Base-by-base conservation (phyloP, 495 filamentous ascomycete species). In the Aspergillus baeticus region DNA sequence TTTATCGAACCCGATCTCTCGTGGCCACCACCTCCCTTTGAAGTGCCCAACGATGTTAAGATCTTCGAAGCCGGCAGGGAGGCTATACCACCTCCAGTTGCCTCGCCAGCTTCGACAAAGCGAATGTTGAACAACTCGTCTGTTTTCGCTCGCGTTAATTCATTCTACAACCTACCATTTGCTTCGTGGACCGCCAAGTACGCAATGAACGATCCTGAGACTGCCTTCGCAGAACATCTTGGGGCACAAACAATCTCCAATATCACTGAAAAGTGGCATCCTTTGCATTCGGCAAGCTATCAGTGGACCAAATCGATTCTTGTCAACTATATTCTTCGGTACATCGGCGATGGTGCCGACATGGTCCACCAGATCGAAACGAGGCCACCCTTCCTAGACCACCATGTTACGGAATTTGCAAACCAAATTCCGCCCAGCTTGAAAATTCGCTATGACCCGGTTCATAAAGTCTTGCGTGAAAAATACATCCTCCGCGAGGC, bases 401-500 rank as follows among this genome's bases (percentile, higher is more conserved):
- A 82, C 53, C 63, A 72, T 6, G 60, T 83, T 11, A 74, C 77
- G 5, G 76, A 79, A 55, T 81, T 76, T 53, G 72, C 72, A n/a
- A 80, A 80, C 55, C 46, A 46, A 0, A 64, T 82, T 8, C 80
- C 80, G 5, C 77, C 77, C 0, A 77, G 73, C 44, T 46, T 80
- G 37, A 82, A 81, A 57, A 61, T 81, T 13, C 58, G 61, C 3
- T 80, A 70, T 57, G 62, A 68, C 45, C 64, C 72, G 0, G 51
- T 10, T 48, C 60, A 37, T 22, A 57, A 39, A 26, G 47, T 18
- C 2, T 68, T 77, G 36, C 58, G 62, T 7, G 77, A 81, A 62
- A 82, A 82, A 51, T 78, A 74, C 63, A 75, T 82, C 47, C 67
- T 82, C 21, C 71, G 76, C 3, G 72, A 82, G 49, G 81, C 81